Percentiles rank a stretch among this genome's conserved stretches.
Conservation (phyloP, 495 filamentous ascomycete genomes). For the Neurospora sp. region DNA sequence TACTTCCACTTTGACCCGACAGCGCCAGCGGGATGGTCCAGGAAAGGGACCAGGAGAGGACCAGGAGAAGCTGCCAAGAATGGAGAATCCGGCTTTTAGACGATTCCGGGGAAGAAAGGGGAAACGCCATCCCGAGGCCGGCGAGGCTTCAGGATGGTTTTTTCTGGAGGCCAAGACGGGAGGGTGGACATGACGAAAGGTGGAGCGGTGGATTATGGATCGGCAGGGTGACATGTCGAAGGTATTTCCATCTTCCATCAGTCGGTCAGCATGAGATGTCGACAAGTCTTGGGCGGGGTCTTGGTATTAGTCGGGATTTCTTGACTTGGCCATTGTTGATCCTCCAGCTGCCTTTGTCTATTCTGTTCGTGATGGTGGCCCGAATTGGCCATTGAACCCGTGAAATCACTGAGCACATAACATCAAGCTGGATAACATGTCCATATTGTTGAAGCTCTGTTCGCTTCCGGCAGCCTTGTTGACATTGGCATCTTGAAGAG, state of each 20-base stretch:
- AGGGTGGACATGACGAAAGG: neutral
- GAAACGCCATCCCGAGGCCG: neutral
- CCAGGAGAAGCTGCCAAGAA: neutral
- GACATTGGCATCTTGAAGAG: neutral
- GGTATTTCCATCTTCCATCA: neutral
- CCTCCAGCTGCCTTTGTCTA: neutral
- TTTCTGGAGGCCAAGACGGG: neutral
- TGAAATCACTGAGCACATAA: neutral
- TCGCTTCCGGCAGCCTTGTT: neutral
- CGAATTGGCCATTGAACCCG: neutral
- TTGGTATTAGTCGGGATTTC: neutral
- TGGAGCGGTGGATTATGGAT: neutral
- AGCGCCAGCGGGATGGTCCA: neutral
- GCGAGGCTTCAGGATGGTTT: neutral
- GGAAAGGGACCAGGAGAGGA: neutral
- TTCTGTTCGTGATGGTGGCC: neutral
- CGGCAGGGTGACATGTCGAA: neutral
- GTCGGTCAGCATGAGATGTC: neutral
- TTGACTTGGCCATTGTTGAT: neutral
- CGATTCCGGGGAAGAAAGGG: neutral
- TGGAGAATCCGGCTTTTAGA: neutral
- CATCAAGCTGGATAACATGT: neutral
- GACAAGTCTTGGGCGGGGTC: neutral
- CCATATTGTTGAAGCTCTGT: too few relatives aligned
- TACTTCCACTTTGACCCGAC: neutral